Base-by-base conservation (phyloP, 2,329 filamentous ascomycete genomes). In the Passalora sequoiae region DNA sequence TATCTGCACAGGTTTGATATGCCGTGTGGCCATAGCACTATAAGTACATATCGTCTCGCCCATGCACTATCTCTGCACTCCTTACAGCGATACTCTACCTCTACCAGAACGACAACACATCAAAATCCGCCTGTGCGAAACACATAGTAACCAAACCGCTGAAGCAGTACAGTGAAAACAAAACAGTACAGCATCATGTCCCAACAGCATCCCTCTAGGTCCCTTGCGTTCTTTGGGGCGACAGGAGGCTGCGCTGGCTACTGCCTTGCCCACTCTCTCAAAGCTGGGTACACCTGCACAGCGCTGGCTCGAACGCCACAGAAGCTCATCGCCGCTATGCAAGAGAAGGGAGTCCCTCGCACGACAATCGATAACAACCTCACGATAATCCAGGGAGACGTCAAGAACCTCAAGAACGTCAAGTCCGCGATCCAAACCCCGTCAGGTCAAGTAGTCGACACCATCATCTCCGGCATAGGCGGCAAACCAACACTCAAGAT, bases 151-250 rank as follows among this genome's bases (percentile, higher is more conserved):
- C 24, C 24, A 27, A 27, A 6, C 6, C 24, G 12, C 12, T 12
- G 12, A 27, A 27, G 24, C 24, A 27, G 6, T 12, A 12, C 24
- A 27, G 12, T 12, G 24, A 27, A 7, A 6, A 27, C 12, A 6
- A 27, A 27, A 12, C 24, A 27, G 6, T 12, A 27, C 24, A 27
- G 24, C 24, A 33, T 5, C 4, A 33, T 17, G 30, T 33, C 30
- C 15, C 6, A 36, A 6, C 6, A 22, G 24, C 6, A 36, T 6
- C 17, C 10, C 21, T 12, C 32, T 20, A 36, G 50, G 37, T 69
- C 66, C 28, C 56, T 75, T 44, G 70, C 72, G 37, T 75, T 77
- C 61, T 69, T 77, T 49, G 75, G 74, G 39, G 72, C 73, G 20
- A 76, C 73, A 16, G 72, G 71, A 39, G 75, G 73, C 35, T 69